Evolutionary conservation across 148 eudicot genomes (phyloP).

Genomic region (Silene conica): DNA sequence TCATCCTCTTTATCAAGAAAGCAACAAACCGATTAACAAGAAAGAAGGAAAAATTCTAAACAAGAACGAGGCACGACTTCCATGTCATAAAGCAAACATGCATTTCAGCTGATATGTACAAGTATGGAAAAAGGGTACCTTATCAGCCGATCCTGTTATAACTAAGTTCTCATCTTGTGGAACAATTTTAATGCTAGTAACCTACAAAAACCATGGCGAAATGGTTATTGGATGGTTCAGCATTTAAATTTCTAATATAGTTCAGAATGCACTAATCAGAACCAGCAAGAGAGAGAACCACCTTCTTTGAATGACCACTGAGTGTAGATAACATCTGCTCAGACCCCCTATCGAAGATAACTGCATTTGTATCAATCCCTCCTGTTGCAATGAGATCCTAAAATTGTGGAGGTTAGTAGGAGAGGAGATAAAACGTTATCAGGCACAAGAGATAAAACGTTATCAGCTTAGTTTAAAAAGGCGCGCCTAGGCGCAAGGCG

Average conservation of each 20-base stretch:
- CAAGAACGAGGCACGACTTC: neutral
- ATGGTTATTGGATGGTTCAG: neutral
- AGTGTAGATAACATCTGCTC: slow-evolving; percentile 82
- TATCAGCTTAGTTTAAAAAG: no score
- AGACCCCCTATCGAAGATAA: slow-evolving; percentile 71
- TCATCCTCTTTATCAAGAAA: neutral
- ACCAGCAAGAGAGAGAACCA: slow-evolving; percentile 16
- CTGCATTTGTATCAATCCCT: slow-evolving; percentile 80
- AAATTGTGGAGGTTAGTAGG: neutral
- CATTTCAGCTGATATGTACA: neutral
- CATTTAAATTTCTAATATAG: neutral
- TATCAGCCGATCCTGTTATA: slow-evolving; percentile 88
- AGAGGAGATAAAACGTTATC: neutral
- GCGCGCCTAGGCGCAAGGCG: no score
- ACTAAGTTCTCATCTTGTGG: slow-evolving; percentile 58
- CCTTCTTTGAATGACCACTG: slow-evolving; percentile 98
- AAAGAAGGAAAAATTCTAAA: neutral
- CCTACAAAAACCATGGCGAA: slow-evolving; percentile 36
- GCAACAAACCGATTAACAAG: neutral
- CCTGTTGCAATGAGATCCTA: slow-evolving; percentile 89
- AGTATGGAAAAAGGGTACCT: slow-evolving; percentile 35
- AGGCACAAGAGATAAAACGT: no score
- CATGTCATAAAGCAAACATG: neutral
- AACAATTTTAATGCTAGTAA: slow-evolving; percentile 70
- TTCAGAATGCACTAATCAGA: neutral